Evolutionary conservation across 2,329 filamentous ascomycete genomes (phyloP), one percentile per base, ranked within the genome.

Genomic region (Diplocarpon mali): DNA sequence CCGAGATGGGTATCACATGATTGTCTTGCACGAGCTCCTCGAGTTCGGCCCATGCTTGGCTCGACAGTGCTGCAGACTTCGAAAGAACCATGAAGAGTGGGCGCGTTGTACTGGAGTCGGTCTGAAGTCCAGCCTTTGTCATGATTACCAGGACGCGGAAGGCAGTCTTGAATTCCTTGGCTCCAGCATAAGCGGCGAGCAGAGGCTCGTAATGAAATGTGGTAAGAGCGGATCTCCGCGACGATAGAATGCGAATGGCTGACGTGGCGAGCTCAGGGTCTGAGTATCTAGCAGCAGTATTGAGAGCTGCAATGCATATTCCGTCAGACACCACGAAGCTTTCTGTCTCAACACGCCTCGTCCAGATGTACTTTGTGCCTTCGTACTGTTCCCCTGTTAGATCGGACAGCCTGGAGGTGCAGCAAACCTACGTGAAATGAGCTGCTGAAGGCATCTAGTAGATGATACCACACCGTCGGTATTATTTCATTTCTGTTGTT

Each of bases 131-230:
- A 14, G 78, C 75, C 47, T 75, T 70, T 16, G 75, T 66, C 82
- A 94, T 92, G 59, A 87, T 80, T 52, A 76, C 76, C 13, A 95
- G 68, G 1, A 84, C 71, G 34, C 76, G 73, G 30, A 95, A 70
- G 0, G 84, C 83, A 20, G 78, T 76, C 17, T 67, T 64, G 7
- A 90, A 57, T 51, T 92, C 78, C 2, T 71, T 69, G 3, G 68
- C 66, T 13, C 63, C 62, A 10, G 78, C 69, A 58, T 93, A 86
- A 3, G 83, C 74, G 46, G 85, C 78, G 6, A 89, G 68, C 24
- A 95, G 71, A 24, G 82, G 73, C 61, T 93, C 87, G 63, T 92
- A 94, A 60, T 95, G 86, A 50, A 83, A 71, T 5, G 73, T 64
- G 8, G 71, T 68, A 31, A 88, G 69, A 34, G 72, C 69, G 1